phyloP scores from a whole-genome alignment of 2,329 filamentous ascomycete species.

The Penicillium sumatraense region DNA sequence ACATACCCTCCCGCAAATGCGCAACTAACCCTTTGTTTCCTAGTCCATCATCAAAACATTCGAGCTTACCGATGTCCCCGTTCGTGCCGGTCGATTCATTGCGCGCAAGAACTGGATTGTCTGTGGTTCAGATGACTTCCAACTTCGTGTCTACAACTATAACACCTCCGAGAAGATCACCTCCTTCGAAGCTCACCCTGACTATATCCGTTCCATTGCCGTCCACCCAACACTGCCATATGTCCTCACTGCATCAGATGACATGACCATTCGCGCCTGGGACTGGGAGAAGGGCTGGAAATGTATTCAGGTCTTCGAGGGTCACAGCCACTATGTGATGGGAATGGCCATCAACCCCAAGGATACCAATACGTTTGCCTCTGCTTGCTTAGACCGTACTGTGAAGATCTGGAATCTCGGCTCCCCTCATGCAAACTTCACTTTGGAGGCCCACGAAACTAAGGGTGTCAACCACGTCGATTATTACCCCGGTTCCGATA shows the following conservation, averaged over 20 bases:
- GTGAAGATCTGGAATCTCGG: slow-evolving; percentile 98
- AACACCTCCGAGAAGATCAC: slow-evolving; percentile 99
- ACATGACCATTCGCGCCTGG: slow-evolving; percentile 98
- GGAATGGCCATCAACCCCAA: slow-evolving; percentile 96
- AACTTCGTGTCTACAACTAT: slow-evolving; percentile 93
- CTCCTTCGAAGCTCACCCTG: slow-evolving; percentile 94
- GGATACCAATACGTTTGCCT: slow-evolving; percentile 90
- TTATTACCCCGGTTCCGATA: slow-evolving; percentile 72
- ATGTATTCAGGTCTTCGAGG: slow-evolving; percentile 95
- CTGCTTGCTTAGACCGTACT: slow-evolving; percentile 92
- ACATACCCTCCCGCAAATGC: neutral
- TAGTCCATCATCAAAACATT: slow-evolving; percentile 96
- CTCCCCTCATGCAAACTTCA: slow-evolving; percentile 92
- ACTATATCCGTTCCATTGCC: slow-evolving; percentile 96
- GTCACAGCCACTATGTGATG: slow-evolving; percentile 97
- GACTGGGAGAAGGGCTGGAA: slow-evolving; percentile 99
- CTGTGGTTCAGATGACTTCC: slow-evolving; percentile 92
- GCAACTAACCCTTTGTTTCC: slow-evolving; percentile 27
- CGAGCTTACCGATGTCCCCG: slow-evolving; percentile 96
- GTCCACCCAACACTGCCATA: slow-evolving; percentile 96
- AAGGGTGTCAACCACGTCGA: slow-evolving; percentile 99
- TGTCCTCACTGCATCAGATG: slow-evolving; percentile 93
- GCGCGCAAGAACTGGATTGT: slow-evolving; percentile 99
- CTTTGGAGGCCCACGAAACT: slow-evolving; percentile 92
- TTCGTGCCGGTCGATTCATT: slow-evolving; percentile 94